Base-by-base conservation (phyloP, 495 filamentous ascomycete genomes). In the Ramalina peruviana region DNA sequence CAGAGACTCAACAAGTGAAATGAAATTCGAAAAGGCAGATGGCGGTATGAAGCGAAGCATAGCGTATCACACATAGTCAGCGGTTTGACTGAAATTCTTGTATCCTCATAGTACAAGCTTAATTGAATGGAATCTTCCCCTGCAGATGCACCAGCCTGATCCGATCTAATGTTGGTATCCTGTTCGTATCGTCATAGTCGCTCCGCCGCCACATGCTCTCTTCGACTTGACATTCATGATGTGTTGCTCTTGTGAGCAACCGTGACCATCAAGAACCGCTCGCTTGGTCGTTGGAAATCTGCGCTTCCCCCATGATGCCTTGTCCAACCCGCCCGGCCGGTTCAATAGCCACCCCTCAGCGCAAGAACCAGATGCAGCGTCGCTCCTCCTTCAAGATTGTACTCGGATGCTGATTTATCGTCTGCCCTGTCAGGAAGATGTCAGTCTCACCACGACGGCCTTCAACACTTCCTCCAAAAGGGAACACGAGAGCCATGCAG, bases 311-410 rank as follows among this genome's bases (percentile, higher is more conserved):
- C 16, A n/a, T 41, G 40, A 41, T 41, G 15, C 11, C 13, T n/a
- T 30, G n/a, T 17, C n/a, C 12, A 49, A 7, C 19, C 13, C 12
- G n/a, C 16, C 48, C 21, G n/a, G 3, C 17, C 23, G 21, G 19
- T 36, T 49, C 15, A 54, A 13, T 47, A 60, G 19, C 88, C 92
- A 30, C 92, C 92, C 56, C 92, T 75, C 39, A 98, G 79, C 51
- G 92, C 93, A 52, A 98, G 77, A 46, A 98, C 92, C 57, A 98
- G 71, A 75, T 98, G 92, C 56, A 98, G 75, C 36, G 90, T 97
- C 20, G 86, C 85, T 19, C 92, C 93, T 48, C 88, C 88, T 65
- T 93, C 87, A 37, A 98, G 85, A 44, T 75, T 75, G 63, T 95
- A 95, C 62, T 94, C 88, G 25, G 69, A 66, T 16, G 85, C 88